Base-by-base conservation (phyloP, 495 filamentous ascomycete genomes). In the Penicillium canariense region DNA sequence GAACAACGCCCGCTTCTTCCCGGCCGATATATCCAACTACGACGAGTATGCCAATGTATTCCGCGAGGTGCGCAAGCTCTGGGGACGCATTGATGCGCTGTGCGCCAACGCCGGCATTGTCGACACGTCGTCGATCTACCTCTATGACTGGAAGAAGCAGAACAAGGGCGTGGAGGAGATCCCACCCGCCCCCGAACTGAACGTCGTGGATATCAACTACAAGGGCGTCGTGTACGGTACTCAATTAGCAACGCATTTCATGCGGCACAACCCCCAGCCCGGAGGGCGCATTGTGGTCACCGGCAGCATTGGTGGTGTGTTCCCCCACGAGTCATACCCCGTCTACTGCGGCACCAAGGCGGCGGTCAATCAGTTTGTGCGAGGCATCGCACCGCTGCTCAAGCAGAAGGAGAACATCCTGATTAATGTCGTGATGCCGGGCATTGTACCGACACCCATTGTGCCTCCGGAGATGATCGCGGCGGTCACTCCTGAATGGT, bases 301-400 rank as follows among this genome's bases (percentile, higher is more conserved):
- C 3, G 52, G 64, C 2, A 67, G 64, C 32, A 67, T 69, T 48
- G 64, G 59, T 4, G 50, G 32, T 1, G 32, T 69, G 0, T 65
- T 67, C 17, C 67, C 67, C 2, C 67, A 67, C 27, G 14, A 45
- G 27, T 52, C 64, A 0, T 69, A 65, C 49, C 67, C 67, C 0
- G 48, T 63, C n/a, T 69, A 69, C 38, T 65, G 67, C 15, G 67
- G 67, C 4, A 56, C 64, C 18, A 69, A 69, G 47, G 59, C 67
- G 6, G 64, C 61, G 1, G 59, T 69, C 1, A 66, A 65, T 15
- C 59, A 65, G 6, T 69, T 69, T 39, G 59, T 67, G 0, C 64
- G 67, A 2, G 62, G 58, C 1, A 51, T 56, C 34, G 67, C 64
- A 0, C 64, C 67, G 6, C 30, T 69, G 9, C 32, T 69, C 36